Conservation (phyloP, 192 early-diverging fungal genomes). For the Rhizophlyctis rosea region DNA sequence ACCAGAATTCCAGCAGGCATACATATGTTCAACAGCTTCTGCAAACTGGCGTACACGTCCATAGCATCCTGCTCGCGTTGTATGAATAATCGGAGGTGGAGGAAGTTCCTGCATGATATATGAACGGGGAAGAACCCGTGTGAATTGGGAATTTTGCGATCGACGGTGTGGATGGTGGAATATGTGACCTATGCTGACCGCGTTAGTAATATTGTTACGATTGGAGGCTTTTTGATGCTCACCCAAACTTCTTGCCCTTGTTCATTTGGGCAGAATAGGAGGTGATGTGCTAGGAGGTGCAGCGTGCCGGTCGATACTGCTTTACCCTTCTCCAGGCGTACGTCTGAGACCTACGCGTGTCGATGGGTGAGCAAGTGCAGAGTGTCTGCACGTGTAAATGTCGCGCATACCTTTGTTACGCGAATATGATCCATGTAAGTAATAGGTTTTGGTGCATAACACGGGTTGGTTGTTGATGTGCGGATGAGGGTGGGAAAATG, state of each 20-base stretch:
- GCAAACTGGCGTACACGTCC: slow-evolving; percentile 75
- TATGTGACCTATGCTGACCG: slow-evolving; percentile 61
- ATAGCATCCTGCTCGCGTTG: slow-evolving; percentile 63
- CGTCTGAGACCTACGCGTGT: slow-evolving; percentile 26
- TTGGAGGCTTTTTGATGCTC: slow-evolving; percentile 10
- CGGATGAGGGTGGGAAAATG: no score
- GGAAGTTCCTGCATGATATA: slow-evolving; percentile 81
- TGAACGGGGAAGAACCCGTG: slow-evolving; percentile 49
- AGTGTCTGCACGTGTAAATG: no score
- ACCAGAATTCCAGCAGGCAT: slow-evolving; percentile 1
- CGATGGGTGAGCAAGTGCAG: no score
- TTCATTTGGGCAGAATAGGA: slow-evolving; percentile 58
- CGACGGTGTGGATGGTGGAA: slow-evolving; percentile 79
- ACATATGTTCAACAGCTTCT: slow-evolving; percentile 74
- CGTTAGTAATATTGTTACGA: neutral
- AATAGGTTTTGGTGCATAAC: no score
- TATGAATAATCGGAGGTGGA: slow-evolving; percentile 68
- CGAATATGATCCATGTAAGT: neutral
- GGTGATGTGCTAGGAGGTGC: slow-evolving; percentile 73
- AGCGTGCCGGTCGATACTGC: slow-evolving; percentile 45
- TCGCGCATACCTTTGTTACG: neutral
- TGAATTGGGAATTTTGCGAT: slow-evolving; percentile 46
- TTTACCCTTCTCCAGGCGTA: slow-evolving; percentile 22
- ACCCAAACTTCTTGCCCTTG: slow-evolving; percentile 66
- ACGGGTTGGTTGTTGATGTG: no score